Conservation (phyloP, 352 stramenopile species). For the Pythium oligandrum region DNA sequence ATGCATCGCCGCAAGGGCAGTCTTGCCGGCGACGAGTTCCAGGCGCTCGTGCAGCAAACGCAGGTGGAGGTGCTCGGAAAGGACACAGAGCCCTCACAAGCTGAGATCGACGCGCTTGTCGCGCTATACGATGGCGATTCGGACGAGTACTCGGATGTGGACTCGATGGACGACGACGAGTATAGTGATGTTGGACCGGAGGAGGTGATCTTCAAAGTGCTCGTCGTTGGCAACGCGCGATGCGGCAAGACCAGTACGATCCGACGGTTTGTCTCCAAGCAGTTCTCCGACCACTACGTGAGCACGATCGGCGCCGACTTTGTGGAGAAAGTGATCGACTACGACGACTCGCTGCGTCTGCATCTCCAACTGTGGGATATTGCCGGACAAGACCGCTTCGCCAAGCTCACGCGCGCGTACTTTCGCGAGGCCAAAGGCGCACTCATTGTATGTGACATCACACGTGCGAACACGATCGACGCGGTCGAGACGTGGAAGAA, state of each 20-base stretch:
- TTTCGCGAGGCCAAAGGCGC: slow-evolving; percentile 78
- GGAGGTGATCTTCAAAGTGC: slow-evolving; percentile 76
- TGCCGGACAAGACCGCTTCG: slow-evolving; percentile 82
- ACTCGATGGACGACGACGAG: slow-evolving; percentile 11
- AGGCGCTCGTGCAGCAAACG: too few species aligned
- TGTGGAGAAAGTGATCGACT: slow-evolving; percentile 72
- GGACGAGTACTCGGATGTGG: not conserved
- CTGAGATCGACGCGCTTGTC: slow-evolving; percentile 58
- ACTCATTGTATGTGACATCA: slow-evolving; percentile 87
- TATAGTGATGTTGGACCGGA: slow-evolving; percentile 16
- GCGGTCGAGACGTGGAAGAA: slow-evolving; percentile 80
- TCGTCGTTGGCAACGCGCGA: slow-evolving; percentile 84
- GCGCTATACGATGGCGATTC: slow-evolving; percentile 45
- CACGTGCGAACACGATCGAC: slow-evolving; percentile 79
- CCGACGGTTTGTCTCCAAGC: slow-evolving; percentile 56
- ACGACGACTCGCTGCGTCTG: slow-evolving; percentile 48
- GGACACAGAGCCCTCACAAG: slow-evolving; percentile 25
- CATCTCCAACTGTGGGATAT: slow-evolving; percentile 88
- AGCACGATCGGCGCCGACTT: slow-evolving; percentile 87
- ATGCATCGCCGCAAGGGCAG: slow-evolving; percentile 3
- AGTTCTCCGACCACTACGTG: slow-evolving; percentile 80
- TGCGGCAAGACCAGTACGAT: slow-evolving; percentile 89
- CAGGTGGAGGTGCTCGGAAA: too few species aligned
- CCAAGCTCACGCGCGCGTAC: slow-evolving; percentile 84
- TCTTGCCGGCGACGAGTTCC: slow-evolving; percentile 14